Evolutionary conservation across 2,329 filamentous ascomycete species (phyloP).

Genomic region (Aulographum hederae): DNA sequence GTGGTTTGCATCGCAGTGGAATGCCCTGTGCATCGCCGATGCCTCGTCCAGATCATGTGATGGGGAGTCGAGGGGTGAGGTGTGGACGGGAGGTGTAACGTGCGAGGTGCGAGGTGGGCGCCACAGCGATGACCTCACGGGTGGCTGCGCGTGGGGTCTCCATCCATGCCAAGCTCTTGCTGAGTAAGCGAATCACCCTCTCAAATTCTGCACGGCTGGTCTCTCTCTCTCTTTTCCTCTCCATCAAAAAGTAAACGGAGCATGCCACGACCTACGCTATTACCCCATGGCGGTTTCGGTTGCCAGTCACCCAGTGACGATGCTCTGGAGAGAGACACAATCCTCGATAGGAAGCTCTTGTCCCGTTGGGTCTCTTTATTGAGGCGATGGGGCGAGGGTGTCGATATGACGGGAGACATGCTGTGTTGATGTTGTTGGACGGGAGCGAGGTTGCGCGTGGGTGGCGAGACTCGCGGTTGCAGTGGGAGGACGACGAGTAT

Average conservation of each 20-base stretch:
- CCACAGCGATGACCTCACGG: background rate
- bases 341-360: constrained; percentile 48
- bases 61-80: too few relatives aligned
- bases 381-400: constrained; percentile 53
- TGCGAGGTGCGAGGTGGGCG: too few relatives aligned
- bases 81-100: too few relatives aligned
- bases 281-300: constrained; percentile 43
- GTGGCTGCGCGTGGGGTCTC: background rate
- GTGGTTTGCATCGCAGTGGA: too few relatives aligned
- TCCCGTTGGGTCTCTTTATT: constrained; percentile 53
- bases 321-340: constrained; percentile 44
- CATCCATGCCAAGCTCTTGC: background rate
- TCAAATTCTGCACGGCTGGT: background rate
- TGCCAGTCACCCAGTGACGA: constrained; percentile 45
- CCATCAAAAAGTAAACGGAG: constrained; percentile 43
- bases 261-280: constrained; percentile 53
- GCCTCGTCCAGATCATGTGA: too few relatives aligned
- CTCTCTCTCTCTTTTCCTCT: constrained; percentile 22
- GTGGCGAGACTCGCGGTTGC: too few relatives aligned
- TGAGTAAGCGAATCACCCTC: too few relatives aligned
- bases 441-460: too few relatives aligned
- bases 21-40: too few relatives aligned
- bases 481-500: too few relatives aligned
- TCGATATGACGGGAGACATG: constrained; percentile 54
- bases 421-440: too few relatives aligned